Base-by-base conservation (phyloP, 2,329 filamentous ascomycete species). In the Fusarium sacchari region DNA sequence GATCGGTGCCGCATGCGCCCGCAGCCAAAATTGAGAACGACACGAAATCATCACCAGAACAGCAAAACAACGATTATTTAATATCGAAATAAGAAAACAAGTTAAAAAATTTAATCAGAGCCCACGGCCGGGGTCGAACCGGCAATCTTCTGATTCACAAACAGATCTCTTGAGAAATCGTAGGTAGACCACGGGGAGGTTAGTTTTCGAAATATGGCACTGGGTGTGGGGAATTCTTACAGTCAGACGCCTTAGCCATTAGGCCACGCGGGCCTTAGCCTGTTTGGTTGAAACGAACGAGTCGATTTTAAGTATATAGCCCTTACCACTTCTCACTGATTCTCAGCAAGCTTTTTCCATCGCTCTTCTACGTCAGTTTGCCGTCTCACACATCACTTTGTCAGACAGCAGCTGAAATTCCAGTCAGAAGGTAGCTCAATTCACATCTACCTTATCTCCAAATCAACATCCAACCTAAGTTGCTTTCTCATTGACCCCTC, bases 401-500 rank as follows among this genome's bases (percentile, higher is more conserved):
- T 32, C 11, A 32, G 1, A 32, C 30, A 32, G 30, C 13, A 32
- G 30, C 30, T 12, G 30, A 32, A 32, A 32, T 32, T 32, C 30
- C 12, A 32, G 30, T 10, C 12, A 32, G 30, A 32, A 32, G 11
- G 2, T 32, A 32, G 30, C 30, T 32, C 10, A 32, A 32, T 32
- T 32, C 30, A 32, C 30, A 32, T 32, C 28, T 49, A n/a, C 26
- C 10, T 5, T 5, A 30, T n/a, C 36, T 67, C 77, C 34, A 81
- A 46, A 1, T 75, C 77, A 57, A 81, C 76, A 59, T 91, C 83
- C 79, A 94, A 82, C 5, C 85, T 91, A 43, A 96, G 71, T 0
- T 94, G 94, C 85, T 96, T 97, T 77, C 93, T 87, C 82, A 96
- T 83, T 79, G 96, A 97, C 0, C 93, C 94, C 80, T 96, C 94